Base-by-base conservation (phyloP, 352 stramenopile species). In the Phytophthora cryptogea region DNA sequence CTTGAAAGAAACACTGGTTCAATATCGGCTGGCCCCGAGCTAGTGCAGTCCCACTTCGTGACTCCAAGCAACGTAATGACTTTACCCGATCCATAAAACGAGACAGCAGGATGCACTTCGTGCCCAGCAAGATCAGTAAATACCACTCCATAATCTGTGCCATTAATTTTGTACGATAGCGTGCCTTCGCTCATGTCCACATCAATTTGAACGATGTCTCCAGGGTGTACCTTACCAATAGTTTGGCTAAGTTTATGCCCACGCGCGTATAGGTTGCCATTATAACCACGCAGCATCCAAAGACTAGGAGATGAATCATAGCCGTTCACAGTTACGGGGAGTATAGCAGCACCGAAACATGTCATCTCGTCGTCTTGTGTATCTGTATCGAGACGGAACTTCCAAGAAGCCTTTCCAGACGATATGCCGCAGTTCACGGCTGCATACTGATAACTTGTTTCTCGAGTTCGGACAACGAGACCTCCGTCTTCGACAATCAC, bases 211-310 rank as follows among this genome's bases (percentile, higher is more conserved):
- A 96, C 76, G 8, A 88, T 80, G 59, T 97, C 89, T 13, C 89
- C 89, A 17, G 89, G 88, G 33, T 97, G 89, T 2, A 96, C 86
- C 73, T 96, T 97, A 7, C 85, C 80, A 30, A 96, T 94, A 1
- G 83, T 89, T 30, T 82, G 71, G 30, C 63, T 91, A 35, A 97
- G 56, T 49, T 96, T 96, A 58, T 94, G 83, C 3, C 90, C 90
- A 28, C 89, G 86, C 13, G 87, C 86, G 47, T 97, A 97, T 27
- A 97, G 55, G 42, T 96, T 95, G 20, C 90, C 90, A 37, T 97
- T 97, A 69, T 97, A 97, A 6, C 89, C 87, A 42, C 90, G 78
- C 2, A 96, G 60, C 90, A 97, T 97, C 90, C 90, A 97, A 30
- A 97, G 60, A 64, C 79, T 96, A 8, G 88, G 85, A 20, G 88